These are phyloP conservation scores for Calonectria pteridis DNA, from an alignment of 2,329 filamentous ascomycete species.

Conservation along the genomic window DNA sequence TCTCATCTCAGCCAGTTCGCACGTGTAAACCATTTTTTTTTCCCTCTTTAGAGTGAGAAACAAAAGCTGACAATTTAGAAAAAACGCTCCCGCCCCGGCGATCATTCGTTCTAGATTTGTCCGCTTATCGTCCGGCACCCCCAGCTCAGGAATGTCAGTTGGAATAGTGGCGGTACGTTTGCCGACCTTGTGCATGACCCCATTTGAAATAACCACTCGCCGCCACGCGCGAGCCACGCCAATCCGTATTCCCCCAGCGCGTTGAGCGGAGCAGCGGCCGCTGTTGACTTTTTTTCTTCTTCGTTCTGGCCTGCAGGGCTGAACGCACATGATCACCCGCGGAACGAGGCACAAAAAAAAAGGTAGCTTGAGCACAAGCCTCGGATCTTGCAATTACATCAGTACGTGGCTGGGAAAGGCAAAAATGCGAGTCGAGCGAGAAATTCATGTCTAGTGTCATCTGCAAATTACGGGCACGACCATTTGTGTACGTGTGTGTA, in stretches of 20 bases:
- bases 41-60: not conserved
- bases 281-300: not conserved
- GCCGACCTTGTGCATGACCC: not conserved
- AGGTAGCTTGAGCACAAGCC: conserved; percentile 2
- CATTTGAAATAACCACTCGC: conserved; percentile 4
- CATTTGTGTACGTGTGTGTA: not conserved
- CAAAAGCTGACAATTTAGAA: not conserved
- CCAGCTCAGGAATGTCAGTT: not conserved
- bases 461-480: not conserved
- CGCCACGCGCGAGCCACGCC: conserved; percentile 1
- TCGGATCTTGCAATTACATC: not conserved
- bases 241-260: not conserved
- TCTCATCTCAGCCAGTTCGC: not conserved
- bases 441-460: not conserved
- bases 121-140: not conserved
- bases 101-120: conserved; percentile 1
- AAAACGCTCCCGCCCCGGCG: not conserved
- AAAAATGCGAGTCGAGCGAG: not conserved
- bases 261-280: not conserved
- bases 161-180: not conserved
- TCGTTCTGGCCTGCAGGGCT: not conserved
- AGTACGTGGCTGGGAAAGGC: not conserved
- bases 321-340: not conserved
- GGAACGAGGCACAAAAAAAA: not conserved
- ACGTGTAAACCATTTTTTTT: not conserved